Evolutionary conservation across 345 rosid genomes (phyloP).

Genomic region (Streptanthus diversifolius): DNA sequence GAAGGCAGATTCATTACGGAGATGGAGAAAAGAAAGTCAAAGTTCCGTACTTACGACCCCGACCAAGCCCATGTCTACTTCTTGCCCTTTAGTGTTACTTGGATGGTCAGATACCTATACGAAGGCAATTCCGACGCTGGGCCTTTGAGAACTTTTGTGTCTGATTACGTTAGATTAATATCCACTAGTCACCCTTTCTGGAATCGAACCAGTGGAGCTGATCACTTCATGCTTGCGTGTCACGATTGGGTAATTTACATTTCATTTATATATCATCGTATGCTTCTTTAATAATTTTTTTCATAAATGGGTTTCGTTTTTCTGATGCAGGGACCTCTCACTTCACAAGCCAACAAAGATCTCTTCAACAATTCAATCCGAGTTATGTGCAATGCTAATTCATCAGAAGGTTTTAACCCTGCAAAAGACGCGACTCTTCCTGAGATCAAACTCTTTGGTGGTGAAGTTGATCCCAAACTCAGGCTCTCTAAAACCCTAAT

Average conservation of each 20-base stretch:
- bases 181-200: constrained; percentile 71
- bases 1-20: constrained; percentile 89
- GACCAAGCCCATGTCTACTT: constrained; percentile 65
- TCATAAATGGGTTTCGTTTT: background rate
- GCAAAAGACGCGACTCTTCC: constrained; percentile 72
- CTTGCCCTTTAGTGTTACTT: constrained; percentile 79
- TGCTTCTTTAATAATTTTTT: background rate
- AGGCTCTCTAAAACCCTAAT: constrained; percentile 37
- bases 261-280: no score
- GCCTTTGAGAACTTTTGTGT: constrained; percentile 55
- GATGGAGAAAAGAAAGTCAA: constrained; percentile 51
- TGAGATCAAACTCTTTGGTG: constrained; percentile 59
- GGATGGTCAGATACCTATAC: constrained; percentile 71
- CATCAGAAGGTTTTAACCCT: constrained; percentile 87
- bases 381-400: constrained; percentile 88
- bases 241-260: constrained; percentile 67
- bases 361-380: constrained; percentile 69
- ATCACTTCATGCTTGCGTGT: constrained; percentile 88
- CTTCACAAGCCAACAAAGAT: constrained; percentile 45
- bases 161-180: constrained; percentile 58
- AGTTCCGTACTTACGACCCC: constrained; percentile 56
- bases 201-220: constrained; percentile 74
- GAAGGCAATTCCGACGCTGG: constrained; percentile 31
- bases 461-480: constrained; percentile 47
- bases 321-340: constrained; percentile 64